phyloP scores from a whole-genome alignment of 257 asterid species.

The Sherardia arvensis region DNA sequence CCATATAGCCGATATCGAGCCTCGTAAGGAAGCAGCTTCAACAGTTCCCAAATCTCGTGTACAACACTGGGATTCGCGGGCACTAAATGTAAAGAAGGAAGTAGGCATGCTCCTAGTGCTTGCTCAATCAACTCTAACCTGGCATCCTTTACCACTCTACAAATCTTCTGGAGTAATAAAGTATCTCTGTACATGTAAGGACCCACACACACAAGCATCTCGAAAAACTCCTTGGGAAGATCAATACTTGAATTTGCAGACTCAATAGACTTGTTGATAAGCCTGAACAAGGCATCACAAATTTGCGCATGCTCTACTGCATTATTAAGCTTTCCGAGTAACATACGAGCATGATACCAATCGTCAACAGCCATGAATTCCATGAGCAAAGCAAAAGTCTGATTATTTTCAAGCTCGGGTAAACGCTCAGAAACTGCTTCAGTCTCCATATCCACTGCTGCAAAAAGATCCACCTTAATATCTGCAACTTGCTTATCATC shows the following conservation, averaged over 20 bases:
- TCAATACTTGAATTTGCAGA: slow-evolving; percentile 35
- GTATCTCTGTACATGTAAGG: slow-evolving; percentile 87
- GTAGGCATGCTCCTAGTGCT: slow-evolving; percentile 86
- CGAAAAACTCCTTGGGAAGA: slow-evolving; percentile 79
- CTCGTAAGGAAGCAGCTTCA: slow-evolving; percentile 93
- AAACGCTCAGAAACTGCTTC: slow-evolving; percentile 69
- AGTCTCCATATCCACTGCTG: slow-evolving; percentile 78
- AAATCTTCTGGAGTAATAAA: slow-evolving; percentile 81
- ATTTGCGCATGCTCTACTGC: slow-evolving; percentile 75
- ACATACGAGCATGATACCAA: slow-evolving; percentile 83
- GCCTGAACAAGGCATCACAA: slow-evolving; percentile 78
- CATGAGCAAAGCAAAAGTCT: slow-evolving; percentile 75
- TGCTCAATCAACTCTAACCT: slow-evolving; percentile 80
- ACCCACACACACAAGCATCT: slow-evolving; percentile 89
- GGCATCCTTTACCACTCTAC: slow-evolving; percentile 83
- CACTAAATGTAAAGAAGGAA: slow-evolving; percentile 95
- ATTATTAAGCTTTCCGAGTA: slow-evolving; percentile 78
- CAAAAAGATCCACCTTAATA: slow-evolving; percentile 84
- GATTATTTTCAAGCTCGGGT: slow-evolving; percentile 73
- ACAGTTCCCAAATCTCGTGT: slow-evolving; percentile 93
- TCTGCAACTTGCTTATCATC: slow-evolving; percentile 98
- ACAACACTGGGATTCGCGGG: slow-evolving; percentile 99
- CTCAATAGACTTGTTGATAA: slow-evolving; percentile 59
- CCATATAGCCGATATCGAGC: slow-evolving; percentile 96
- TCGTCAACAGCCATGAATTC: slow-evolving; percentile 96